Conservation (phyloP, 148 eudicot genomes). For the Amaranthus hypochondriacus region DNA sequence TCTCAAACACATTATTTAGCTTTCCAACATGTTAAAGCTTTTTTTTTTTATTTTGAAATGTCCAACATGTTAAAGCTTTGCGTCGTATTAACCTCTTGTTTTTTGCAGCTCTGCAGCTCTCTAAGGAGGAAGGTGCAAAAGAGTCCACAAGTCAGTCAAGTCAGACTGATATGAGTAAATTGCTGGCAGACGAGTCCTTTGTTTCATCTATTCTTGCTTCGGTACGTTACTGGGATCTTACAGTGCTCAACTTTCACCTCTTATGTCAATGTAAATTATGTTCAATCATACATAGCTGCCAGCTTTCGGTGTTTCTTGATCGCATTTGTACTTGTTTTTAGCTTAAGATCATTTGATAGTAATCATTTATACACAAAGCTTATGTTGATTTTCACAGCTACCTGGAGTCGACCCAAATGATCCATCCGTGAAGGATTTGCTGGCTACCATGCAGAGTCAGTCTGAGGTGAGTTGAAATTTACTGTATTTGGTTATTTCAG, state of each 20-base stretch:
- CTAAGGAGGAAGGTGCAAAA: conserved; percentile 57
- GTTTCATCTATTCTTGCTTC: conserved; percentile 78
- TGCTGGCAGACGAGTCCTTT: conserved; percentile 81
- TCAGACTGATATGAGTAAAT: conserved; percentile 62
- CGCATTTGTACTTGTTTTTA: not conserved
- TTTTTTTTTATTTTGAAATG: not conserved
- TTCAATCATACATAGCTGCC: not conserved
- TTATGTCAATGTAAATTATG: not conserved
- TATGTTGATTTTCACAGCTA: conserved; percentile 44
- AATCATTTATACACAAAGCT: not conserved
- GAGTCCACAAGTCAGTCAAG: conserved; percentile 59
- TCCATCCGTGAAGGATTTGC: conserved; percentile 74
- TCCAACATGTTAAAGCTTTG: not conserved
- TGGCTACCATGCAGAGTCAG: conserved; percentile 84
- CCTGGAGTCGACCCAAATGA: conserved; percentile 99
- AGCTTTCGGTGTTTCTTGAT: not conserved
- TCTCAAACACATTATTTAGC: too few relatives aligned
- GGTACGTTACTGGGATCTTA: conserved; percentile 28
- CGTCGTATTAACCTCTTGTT: not conserved
- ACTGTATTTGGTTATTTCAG: not conserved
- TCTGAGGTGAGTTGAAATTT: conserved; percentile 56
- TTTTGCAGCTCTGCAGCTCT: conserved; percentile 82
- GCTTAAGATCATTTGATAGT: not conserved
- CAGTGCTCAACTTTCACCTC: conserved; percentile 17
- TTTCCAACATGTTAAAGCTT: too few relatives aligned